Evolutionary conservation across 148 eudicot species (phyloP).

Genomic region (Agrostemma githago): DNA sequence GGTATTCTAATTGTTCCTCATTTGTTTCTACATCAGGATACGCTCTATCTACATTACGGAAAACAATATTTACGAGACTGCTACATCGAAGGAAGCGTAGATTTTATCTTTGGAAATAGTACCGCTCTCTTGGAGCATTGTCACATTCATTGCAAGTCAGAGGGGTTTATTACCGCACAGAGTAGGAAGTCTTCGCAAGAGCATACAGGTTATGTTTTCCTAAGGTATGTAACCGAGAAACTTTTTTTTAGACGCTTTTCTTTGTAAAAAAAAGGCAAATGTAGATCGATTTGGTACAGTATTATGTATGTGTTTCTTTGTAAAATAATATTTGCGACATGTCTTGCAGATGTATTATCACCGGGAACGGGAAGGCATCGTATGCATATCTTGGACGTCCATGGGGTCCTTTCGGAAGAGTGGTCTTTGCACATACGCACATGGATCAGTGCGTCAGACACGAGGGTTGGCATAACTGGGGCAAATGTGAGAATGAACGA

Average conservation of each 20-base stretch:
- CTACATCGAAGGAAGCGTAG: conserved; percentile 95
- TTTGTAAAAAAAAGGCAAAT: no score
- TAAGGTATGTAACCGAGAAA: conserved; percentile 54
- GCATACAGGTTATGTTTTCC: conserved; percentile 87
- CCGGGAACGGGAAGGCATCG: conserved; percentile 69
- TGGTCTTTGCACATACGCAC: conserved; percentile 81
- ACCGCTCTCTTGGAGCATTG: conserved; percentile 96
- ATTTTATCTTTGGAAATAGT: conserved; percentile 95
- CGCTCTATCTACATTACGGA: conserved; percentile 88
- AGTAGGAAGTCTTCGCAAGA: conserved; percentile 96
- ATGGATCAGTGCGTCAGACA: conserved; percentile 81
- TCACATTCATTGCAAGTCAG: conserved; percentile 92
- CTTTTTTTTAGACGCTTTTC: not conserved
- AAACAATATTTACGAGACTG: conserved; percentile 88
- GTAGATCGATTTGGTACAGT: no score
- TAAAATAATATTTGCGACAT: not conserved
- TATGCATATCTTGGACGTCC: conserved; percentile 88
- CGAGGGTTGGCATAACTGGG: conserved; percentile 95
- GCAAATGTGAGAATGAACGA: conserved; percentile 86
- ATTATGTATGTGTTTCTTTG: not conserved
- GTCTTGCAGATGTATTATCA: conserved; percentile 75
- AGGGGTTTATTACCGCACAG: conserved; percentile 91
- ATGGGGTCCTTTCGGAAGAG: conserved; percentile 98
- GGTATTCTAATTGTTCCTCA: not conserved
- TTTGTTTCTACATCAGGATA: conserved; percentile 49